Evolutionary conservation across 768 basidiomycete genomes (phyloP).

Genomic region (Lactarius indigo): DNA sequence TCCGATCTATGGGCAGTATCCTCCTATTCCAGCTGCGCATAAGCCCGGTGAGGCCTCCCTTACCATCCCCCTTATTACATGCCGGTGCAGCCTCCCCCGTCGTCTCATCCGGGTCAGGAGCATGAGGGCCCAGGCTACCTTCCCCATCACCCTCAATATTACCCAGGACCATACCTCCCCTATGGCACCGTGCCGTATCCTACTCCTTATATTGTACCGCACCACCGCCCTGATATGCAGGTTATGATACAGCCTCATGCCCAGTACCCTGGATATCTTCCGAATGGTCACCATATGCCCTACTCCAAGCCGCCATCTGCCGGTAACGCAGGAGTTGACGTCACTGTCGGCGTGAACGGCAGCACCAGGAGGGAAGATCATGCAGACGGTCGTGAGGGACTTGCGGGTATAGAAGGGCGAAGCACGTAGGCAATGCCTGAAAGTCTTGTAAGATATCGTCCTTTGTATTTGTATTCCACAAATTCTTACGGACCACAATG

Average conservation of each 20-base stretch:
- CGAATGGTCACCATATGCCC: conserved; percentile 39
- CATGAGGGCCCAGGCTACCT: conserved; percentile 32
- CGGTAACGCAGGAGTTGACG: conserved; percentile 32
- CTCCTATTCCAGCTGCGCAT: conserved; percentile 39
- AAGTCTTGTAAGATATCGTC: conserved; percentile 24
- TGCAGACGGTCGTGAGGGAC: conserved; percentile 20
- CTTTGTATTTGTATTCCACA: conserved; percentile 18
- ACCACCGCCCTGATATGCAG: conserved; percentile 34
- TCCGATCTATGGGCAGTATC: conserved; percentile 54
- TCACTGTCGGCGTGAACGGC: conserved; percentile 17
- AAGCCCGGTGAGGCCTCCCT: conserved; percentile 51
- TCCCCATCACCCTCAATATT: conserved; percentile 40
- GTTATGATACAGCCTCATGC: conserved; percentile 24
- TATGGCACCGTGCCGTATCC: conserved; percentile 46
- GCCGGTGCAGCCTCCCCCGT: conserved; percentile 39
- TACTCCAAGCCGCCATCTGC: conserved; percentile 41
- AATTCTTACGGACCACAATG: conserved; percentile 6
- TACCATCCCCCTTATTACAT: conserved; percentile 52
- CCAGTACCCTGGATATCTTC: conserved; percentile 29
- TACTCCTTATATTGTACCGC: conserved; percentile 44
- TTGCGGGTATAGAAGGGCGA: conserved; percentile 23
- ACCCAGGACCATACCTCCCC: conserved; percentile 46
- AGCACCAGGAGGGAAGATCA: conserved; percentile 24
- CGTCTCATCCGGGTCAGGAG: conserved; percentile 37
- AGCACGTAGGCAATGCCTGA: conserved; percentile 19